These are phyloP conservation scores for Centella asiatica DNA, from an alignment of 129 eudicot genomes.

Conservation along the genomic window DNA sequence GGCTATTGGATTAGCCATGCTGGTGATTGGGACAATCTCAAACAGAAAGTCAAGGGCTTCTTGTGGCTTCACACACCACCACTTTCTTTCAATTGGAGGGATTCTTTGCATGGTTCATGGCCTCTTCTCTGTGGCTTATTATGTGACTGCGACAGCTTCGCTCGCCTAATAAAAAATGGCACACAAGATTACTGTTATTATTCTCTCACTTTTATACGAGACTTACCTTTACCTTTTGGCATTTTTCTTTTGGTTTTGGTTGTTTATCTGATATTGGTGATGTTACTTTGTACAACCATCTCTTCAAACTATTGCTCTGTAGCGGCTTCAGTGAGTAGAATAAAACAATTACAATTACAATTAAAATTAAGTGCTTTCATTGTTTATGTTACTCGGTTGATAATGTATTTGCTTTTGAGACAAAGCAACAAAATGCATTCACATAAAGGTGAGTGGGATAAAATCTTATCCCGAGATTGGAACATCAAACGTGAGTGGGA, in stretches of 20 bases:
- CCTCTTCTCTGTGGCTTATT: constrained; percentile 60
- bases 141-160: constrained; percentile 61
- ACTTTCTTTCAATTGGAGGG: constrained; percentile 81
- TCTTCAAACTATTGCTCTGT: neutral
- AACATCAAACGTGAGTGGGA: too few relatives aligned
- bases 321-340: neutral
- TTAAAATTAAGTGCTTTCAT: neutral
- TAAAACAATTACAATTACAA: neutral
- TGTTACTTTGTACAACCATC: neutral
- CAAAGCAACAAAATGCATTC: too few relatives aligned
- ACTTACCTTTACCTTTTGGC: neutral
- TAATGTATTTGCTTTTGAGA: too few relatives aligned
- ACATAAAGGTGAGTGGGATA: too few relatives aligned
- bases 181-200: neutral
- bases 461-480: too few relatives aligned
- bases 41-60: constrained; percentile 64
- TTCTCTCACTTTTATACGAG: constrained; percentile 3
- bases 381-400: too few relatives aligned
- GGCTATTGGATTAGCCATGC: constrained; percentile 58
- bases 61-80: constrained; percentile 76
- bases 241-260: constrained; percentile 3
- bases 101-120: constrained; percentile 80
- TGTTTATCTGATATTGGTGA: neutral
- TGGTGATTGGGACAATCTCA: constrained; percentile 67
- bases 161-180: neutral